Evolutionary conservation across 106 monocot genomes (phyloP).

Genomic region (Phalaenopsis equestris): DNA sequence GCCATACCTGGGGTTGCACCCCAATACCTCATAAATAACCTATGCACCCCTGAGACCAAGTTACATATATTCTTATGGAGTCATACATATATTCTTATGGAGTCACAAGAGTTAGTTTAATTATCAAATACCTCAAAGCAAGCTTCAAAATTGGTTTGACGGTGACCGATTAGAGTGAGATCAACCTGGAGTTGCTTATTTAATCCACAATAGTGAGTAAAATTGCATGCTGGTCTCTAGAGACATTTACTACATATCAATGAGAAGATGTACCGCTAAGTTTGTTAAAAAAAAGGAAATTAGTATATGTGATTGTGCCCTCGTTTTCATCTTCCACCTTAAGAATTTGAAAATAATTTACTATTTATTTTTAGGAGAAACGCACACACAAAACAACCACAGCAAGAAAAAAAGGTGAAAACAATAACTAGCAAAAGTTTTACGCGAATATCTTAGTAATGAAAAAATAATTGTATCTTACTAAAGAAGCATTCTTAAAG

Average conservation of each 20-base stretch:
- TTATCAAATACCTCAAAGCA: too few relatives aligned
- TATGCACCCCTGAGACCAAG: too few relatives aligned
- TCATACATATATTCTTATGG: too few relatives aligned
- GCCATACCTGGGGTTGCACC: too few relatives aligned
- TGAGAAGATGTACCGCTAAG: neutral
- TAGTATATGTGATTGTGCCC: neutral
- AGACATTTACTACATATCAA: neutral
- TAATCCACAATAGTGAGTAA: neutral
- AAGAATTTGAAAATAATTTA: neutral
- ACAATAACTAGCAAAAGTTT: neutral
- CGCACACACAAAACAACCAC: neutral
- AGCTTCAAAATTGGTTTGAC: neutral
- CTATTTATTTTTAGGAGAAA: neutral
- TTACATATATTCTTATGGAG: too few relatives aligned
- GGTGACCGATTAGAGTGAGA: neutral
- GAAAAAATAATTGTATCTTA: neutral
- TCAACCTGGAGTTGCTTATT: neutral
- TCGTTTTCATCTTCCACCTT: neutral
- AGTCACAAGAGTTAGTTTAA: too few relatives aligned
- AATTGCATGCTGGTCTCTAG: neutral
- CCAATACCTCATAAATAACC: too few relatives aligned
- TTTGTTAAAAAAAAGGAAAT: neutral
- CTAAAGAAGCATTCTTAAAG: neutral
- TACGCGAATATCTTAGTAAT: neutral
- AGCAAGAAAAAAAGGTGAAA: neutral